phyloP scores from a whole-genome alignment of 768 basidiomycete genomes.

The Xerocomellus intermedius region DNA sequence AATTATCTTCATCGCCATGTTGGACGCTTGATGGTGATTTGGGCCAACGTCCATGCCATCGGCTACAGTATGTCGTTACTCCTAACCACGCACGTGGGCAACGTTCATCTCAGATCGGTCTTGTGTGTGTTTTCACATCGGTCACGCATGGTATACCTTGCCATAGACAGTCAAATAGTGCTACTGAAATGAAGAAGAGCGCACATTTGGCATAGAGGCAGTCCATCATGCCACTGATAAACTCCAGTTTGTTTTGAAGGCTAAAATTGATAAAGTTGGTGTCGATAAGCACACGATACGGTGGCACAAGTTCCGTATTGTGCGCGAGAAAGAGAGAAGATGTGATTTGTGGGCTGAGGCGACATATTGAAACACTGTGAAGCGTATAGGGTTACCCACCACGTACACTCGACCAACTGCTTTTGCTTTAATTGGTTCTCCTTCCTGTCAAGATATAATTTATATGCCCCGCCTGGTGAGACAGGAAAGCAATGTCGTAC shows the following conservation, averaged over 20 bases:
- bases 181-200: slow-evolving; percentile 19
- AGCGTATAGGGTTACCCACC: neutral
- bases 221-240: slow-evolving; percentile 99
- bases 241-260: slow-evolving; percentile 95
- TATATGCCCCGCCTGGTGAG: neutral
- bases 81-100: neutral
- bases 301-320: slow-evolving; percentile 93
- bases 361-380: neutral
- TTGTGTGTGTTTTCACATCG: slow-evolving; percentile 45
- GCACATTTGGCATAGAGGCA: slow-evolving; percentile 96
- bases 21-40: slow-evolving; percentile 57
- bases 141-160: slow-evolving; percentile 98
- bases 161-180: slow-evolving; percentile 4
- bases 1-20: slow-evolving; percentile 75
- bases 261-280: slow-evolving; percentile 99
- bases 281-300: slow-evolving; percentile 95
- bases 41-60: slow-evolving; percentile 56
- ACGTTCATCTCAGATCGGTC: neutral
- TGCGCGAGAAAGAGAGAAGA: slow-evolving; percentile 93
- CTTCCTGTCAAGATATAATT: slow-evolving; percentile 55
- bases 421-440: slow-evolving; percentile 90
- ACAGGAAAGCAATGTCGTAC: slow-evolving; percentile 44
- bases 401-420: slow-evolving; percentile 76
- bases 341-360: slow-evolving; percentile 72
- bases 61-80: slow-evolving; percentile 46